phyloP scores from a whole-genome alignment of 225 moss, liverwort and hornwort species.

The Bryoerythrophyllum caledonicum region DNA sequence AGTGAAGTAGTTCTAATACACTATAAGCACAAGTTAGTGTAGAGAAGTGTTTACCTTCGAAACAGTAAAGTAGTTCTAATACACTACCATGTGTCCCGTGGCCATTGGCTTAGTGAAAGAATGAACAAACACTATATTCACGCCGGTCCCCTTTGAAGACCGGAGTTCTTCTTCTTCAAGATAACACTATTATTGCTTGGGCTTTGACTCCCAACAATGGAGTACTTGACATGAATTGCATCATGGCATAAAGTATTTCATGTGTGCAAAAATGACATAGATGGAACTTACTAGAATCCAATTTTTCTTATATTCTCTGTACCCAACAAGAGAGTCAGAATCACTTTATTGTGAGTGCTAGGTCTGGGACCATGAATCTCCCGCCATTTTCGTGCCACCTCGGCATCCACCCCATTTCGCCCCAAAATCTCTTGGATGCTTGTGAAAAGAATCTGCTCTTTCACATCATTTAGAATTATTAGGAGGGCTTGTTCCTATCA shows the following conservation, averaged over 20 bases:
- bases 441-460: not conserved
- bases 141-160: no score
- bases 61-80: no score
- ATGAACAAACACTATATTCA: no score
- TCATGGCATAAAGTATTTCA: not conserved
- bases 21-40: no score
- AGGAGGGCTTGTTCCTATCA: not conserved
- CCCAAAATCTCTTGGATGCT: conserved; percentile 17
- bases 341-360: not conserved
- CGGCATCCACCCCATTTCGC: not conserved
- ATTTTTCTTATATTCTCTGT: not conserved
- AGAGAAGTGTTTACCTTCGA: no score
- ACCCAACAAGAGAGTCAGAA: not conserved
- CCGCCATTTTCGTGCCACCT: conserved; percentile 26
- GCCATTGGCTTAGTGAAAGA: no score
- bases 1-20: no score
- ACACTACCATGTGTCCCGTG: no score
- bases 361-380: conserved; percentile 17
- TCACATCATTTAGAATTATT: not conserved
- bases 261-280: no score
- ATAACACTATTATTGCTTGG: no score
- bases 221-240: not conserved
- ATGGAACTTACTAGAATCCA: not conserved
- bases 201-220: not conserved
- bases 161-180: no score